A percentile compares a stretch with the other conserved stretches of the same genome.
phyloP scores from a whole-genome alignment of 2,329 filamentous ascomycete species.

The Didymella arachidicola region DNA sequence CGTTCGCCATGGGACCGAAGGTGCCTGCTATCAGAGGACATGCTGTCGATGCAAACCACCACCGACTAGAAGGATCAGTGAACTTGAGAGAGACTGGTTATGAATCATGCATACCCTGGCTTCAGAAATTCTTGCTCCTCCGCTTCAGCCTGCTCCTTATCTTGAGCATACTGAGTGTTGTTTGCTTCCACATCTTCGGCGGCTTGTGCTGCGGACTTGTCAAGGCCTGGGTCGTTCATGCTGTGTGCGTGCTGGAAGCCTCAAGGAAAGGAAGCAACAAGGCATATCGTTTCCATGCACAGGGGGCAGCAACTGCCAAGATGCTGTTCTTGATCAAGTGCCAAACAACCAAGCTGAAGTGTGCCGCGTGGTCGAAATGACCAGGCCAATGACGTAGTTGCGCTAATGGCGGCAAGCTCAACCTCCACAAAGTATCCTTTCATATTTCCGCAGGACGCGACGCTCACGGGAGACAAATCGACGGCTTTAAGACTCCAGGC shows the following conservation, averaged over 20 bases:
- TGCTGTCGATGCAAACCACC: constrained; percentile 69
- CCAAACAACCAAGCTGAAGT: constrained; percentile 14
- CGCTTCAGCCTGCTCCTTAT: constrained; percentile 48
- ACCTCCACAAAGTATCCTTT: not conserved
- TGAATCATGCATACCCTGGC: constrained; percentile 47
- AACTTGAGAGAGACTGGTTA: not conserved
- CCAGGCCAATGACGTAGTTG: constrained; percentile 16
- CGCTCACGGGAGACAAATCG: not conserved
- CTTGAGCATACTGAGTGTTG: constrained; percentile 37
- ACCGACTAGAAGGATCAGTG: constrained; percentile 51
- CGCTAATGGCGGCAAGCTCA: constrained; percentile 17
- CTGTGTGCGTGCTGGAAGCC: not conserved
- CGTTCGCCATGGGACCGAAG: constrained; percentile 63
- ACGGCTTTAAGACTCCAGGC: not conserved
- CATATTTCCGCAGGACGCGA: not conserved
- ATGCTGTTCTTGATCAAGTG: constrained; percentile 10
- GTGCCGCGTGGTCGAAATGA: constrained; percentile 18
- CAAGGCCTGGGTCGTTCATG: constrained; percentile 61
- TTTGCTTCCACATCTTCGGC: constrained; percentile 55
- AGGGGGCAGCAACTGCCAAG: not conserved
- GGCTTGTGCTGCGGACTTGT: constrained; percentile 58
- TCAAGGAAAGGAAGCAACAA: not conserved
- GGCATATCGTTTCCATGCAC: constrained; percentile 1
- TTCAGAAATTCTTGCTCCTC: constrained; percentile 55
- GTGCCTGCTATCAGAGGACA: constrained; percentile 65